These are phyloP conservation scores for Angophora floribunda DNA, from an alignment of 345 rosid genomes.

Conservation along the genomic window DNA sequence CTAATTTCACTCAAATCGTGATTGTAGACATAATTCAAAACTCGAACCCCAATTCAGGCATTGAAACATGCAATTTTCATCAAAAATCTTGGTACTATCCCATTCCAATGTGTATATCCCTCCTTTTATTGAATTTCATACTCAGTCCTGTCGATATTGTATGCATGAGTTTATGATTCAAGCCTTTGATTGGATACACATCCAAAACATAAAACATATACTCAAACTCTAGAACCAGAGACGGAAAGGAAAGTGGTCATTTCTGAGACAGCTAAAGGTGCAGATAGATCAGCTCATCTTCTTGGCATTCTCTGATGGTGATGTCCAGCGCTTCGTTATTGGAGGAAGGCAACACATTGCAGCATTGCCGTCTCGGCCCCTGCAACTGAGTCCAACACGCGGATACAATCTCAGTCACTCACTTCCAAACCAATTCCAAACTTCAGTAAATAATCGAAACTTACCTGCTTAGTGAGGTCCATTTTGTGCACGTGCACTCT, in stretches of 20 bases:
- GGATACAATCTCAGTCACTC: not conserved
- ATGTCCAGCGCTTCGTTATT: constrained; percentile 43
- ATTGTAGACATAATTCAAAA: not conserved
- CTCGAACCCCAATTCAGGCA: not conserved
- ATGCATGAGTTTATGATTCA: not conserved
- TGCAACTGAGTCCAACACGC: constrained; percentile 23
- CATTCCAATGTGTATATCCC: not conserved
- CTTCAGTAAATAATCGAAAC: not conserved
- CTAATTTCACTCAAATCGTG: not conserved
- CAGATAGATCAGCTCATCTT: constrained; percentile 55
- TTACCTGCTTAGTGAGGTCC: constrained; percentile 31
- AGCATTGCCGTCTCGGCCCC: constrained; percentile 82
- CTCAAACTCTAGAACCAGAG: not conserved
- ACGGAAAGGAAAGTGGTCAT: not conserved
- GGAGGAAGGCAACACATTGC: constrained; percentile 62
- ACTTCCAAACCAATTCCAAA: not conserved
- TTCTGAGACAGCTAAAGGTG: constrained; percentile 10
- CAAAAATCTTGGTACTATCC: not conserved
- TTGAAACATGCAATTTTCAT: not conserved
- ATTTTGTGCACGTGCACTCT: constrained; percentile 51
- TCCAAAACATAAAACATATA: not conserved
- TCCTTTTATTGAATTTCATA: not conserved
- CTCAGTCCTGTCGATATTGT: not conserved
- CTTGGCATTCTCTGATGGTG: constrained; percentile 53
- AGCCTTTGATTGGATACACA: not conserved